Evolutionary conservation across 2,329 filamentous ascomycete genomes (phyloP), one percentile per base, ranked within the genome.

Genomic region (Madurella mycetomatis): DNA sequence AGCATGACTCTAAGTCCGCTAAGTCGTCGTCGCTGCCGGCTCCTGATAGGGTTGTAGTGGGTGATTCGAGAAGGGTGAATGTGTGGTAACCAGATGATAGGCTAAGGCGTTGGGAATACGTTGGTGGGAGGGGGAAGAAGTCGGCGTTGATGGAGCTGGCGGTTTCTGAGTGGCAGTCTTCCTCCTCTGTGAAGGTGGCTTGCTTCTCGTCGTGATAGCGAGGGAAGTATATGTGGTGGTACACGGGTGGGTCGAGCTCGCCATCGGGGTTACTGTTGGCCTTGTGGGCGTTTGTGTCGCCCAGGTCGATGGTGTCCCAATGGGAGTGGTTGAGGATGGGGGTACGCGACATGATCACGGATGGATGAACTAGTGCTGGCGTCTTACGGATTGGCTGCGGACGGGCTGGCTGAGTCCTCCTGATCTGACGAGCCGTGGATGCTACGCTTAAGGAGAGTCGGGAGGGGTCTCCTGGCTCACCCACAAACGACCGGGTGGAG

Each of bases 261-360:
- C 13, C 34, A 37, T 37, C 2, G 32, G 16, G 9, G 34, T 13
- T 45, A 30, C 15, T 41, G 34, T 15, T 13, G 39, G 34, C 15
- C 12, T 18, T 41, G 16, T 16, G 34, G 47, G 18, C 8, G 17
- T 15, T 5, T 9, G 37, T 49, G 47, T 9, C 2, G 13, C 17
- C 4, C 16, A n/a, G 16, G 19, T 52, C 49, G 18, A 52, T 42
- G 42, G 43, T 41, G 15, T 52, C 49, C 49, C 49, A 52, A 12
- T 47, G 32, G 42, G 49, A 32, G 37, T 52, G 42, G 8, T 51
- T 51, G 49, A 51, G 42, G 41, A 51, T 51, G 30, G 41, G 41
- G 16, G 41, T 19, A 16, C 41, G 49, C 16, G 41, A 41, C 41
- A 51, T 51, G 17, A 13, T 50, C 19, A 30, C 25, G 37, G 19